A percentile compares a stretch with the other conserved stretches of the same genome.
These are phyloP conservation scores for Hippophae gyantsensis DNA, from an alignment of 306 rosid species.

Conservation along the genomic window DNA sequence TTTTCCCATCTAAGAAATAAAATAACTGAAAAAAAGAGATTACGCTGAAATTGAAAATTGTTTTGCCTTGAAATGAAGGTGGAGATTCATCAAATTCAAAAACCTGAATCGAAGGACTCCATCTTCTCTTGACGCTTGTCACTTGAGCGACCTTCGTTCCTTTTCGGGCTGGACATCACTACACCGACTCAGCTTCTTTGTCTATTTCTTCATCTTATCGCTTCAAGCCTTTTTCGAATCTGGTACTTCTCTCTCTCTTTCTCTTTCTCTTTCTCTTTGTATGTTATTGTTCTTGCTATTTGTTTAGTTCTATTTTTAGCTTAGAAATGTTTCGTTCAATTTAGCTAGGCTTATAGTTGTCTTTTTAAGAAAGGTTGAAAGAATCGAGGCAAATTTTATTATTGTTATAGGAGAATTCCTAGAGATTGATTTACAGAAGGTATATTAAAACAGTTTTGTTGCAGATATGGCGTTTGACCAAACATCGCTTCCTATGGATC, in stretches of 20 bases:
- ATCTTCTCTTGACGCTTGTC: conserved; percentile 5
- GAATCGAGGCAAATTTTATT: background rate
- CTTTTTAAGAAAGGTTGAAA: conserved; percentile 17
- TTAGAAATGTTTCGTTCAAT: conserved; percentile 14
- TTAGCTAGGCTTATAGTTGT: conserved; percentile 32
- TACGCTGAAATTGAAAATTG: too few species aligned
- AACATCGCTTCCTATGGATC: conserved; percentile 43
- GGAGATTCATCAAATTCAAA: conserved; percentile 25
- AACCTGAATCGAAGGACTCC: conserved; percentile 11
- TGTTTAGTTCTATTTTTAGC: conserved; percentile 4
- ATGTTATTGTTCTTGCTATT: background rate
- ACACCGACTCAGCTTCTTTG: conserved; percentile 31
- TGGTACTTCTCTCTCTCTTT: conserved; percentile 20
- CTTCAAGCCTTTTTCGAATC: conserved; percentile 12
- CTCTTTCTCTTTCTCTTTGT: conserved; percentile 6
- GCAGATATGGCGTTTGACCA: conserved; percentile 74
- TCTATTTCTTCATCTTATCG: background rate
- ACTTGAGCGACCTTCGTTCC: conserved; percentile 8
- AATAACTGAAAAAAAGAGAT: too few species aligned
- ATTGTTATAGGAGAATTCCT: background rate
- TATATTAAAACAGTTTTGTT: conserved; percentile 7
- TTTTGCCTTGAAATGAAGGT: background rate
- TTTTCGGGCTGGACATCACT: conserved; percentile 17
- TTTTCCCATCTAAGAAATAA: background rate
- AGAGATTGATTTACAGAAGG: conserved; percentile 16